Percentiles rank a stretch among this genome's conserved stretches.
These are phyloP conservation scores for Sporisorium reilianum DNA, from an alignment of 1,284 basidiomycete genomes.

Conservation along the genomic window DNA sequence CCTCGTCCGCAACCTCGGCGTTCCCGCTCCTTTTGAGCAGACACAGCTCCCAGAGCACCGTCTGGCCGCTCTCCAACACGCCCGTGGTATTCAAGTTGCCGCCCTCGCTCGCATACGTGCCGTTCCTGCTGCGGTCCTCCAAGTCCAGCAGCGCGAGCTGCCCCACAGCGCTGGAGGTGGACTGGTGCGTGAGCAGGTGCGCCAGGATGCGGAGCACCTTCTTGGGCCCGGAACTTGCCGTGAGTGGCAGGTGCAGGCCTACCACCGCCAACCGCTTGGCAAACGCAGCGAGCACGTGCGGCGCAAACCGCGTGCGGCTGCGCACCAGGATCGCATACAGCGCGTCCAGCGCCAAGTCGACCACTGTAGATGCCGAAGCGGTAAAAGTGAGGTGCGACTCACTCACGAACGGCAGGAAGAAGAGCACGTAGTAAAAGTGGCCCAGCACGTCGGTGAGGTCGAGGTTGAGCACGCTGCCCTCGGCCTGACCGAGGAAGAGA, in stretches of 20 bases:
- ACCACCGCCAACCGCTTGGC: constrained; percentile 80
- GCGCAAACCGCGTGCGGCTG: constrained; percentile 77
- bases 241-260: constrained; percentile 20
- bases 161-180: constrained; percentile 7
- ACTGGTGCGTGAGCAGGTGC: constrained; percentile 28
- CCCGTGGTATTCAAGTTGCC: constrained; percentile 14
- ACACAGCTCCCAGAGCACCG: constrained; percentile 30
- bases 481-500: constrained; percentile 95
- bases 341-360: constrained; percentile 41
- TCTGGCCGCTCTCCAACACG: constrained; percentile 30
- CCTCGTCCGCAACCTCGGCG: constrained; percentile 7
- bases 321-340: constrained; percentile 79
- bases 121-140: constrained; percentile 33
- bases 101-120: constrained; percentile 18
- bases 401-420: constrained; percentile 71
- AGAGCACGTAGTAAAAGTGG: constrained; percentile 77
- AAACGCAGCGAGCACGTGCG: constrained; percentile 79
- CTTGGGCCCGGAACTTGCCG: background rate
- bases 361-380: constrained; percentile 4
- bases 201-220: constrained; percentile 18
- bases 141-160: constrained; percentile 39
- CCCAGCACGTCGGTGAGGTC: constrained; percentile 91
- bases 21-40: constrained; percentile 3
- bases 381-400: constrained; percentile 70
- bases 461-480: constrained; percentile 84